Conservation (phyloP, 2,329 filamentous ascomycete genomes). For the Sclerotinia subarctica region DNA sequence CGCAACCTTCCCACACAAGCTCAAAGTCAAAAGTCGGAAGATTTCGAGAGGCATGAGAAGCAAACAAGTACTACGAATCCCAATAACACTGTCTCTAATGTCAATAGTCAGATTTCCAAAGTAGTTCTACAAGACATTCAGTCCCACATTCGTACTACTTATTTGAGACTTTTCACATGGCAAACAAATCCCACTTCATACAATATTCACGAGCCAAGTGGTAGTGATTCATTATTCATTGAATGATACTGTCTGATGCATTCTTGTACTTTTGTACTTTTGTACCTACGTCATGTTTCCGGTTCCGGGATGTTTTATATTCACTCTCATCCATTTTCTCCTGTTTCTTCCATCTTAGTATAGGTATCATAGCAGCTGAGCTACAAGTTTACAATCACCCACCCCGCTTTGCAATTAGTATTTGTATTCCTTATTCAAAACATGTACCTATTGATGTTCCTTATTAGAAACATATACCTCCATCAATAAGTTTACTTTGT, state of each 20-base stretch:
- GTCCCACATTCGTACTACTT: slow-evolving; percentile 2
- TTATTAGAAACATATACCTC: too few species aligned
- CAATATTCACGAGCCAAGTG: not conserved
- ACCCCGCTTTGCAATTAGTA: not conserved
- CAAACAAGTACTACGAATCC: not conserved
- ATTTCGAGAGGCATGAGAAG: too few species aligned
- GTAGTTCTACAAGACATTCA: not conserved
- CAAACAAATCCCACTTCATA: not conserved
- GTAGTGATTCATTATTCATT: not conserved
- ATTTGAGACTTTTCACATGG: not conserved
- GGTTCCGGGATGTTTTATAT: not conserved
- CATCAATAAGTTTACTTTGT: not conserved
- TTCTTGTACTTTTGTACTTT: not conserved
- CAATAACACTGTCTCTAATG: not conserved
- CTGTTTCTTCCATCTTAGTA: not conserved
- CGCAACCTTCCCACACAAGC: not conserved
- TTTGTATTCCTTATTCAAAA: not conserved
- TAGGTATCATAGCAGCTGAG: not conserved
- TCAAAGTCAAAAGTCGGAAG: not conserved
- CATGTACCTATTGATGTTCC: too few species aligned
- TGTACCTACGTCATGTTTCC: not conserved
- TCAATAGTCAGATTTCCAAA: not conserved
- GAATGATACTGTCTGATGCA: not conserved
- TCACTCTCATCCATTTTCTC: not conserved
- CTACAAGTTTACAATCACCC: not conserved